phyloP scores from a whole-genome alignment of 2,329 filamentous ascomycete species.

The Fusarium xylarioides region DNA sequence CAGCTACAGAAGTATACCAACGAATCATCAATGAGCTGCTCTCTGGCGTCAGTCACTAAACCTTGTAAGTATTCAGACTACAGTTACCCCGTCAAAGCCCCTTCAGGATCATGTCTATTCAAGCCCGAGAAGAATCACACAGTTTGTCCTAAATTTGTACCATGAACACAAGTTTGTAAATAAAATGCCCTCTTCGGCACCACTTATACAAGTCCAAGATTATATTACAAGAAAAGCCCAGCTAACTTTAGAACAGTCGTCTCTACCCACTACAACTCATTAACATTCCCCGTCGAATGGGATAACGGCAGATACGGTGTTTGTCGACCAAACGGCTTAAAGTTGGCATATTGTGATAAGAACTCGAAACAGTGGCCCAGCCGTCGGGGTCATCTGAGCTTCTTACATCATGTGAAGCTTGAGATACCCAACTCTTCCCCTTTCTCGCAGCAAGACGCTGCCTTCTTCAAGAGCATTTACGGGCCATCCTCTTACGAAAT shows the following conservation, averaged over 20 bases:
- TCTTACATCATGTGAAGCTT: constrained; percentile 36
- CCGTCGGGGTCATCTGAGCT: constrained; percentile 24
- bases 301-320: constrained; percentile 37
- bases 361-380: constrained; percentile 30
- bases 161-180: background rate
- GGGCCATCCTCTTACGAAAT: constrained; percentile 64
- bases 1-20: constrained; percentile 34
- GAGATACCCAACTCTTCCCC: constrained; percentile 29
- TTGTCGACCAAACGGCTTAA: constrained; percentile 38
- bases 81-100: no score
- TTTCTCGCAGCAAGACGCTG: constrained; percentile 29
- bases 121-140: background rate
- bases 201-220: background rate
- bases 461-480: constrained; percentile 29
- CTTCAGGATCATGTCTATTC: background rate
- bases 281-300: constrained; percentile 44
- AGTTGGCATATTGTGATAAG: constrained; percentile 30
- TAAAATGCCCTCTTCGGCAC: background rate
- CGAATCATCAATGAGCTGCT: constrained; percentile 25
- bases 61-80: constrained; percentile 39
- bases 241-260: constrained; percentile 33
- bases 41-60: constrained; percentile 44
- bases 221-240: background rate
- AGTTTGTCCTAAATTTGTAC: background rate
- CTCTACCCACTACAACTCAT: constrained; percentile 39